These are phyloP conservation scores for Quercus suber DNA, from an alignment of 306 rosid genomes.

Conservation along the genomic window DNA sequence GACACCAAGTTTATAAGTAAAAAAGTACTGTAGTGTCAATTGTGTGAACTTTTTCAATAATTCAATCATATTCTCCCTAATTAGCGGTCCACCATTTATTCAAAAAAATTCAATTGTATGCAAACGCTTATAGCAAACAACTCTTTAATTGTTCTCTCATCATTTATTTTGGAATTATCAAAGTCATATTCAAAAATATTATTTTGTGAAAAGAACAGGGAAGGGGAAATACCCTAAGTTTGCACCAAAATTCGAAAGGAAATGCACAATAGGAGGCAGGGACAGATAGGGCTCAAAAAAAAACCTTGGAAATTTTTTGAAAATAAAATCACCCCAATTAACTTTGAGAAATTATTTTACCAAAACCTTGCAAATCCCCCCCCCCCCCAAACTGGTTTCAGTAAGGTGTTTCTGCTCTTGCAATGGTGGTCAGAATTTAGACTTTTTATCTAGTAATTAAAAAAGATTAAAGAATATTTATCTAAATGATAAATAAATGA, in stretches of 20 bases:
- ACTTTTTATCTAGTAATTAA: neutral
- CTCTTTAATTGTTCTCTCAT: neutral
- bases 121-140: neutral
- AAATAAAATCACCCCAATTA: neutral
- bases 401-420: too few relatives aligned
- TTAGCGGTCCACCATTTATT: neutral
- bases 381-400: too few relatives aligned
- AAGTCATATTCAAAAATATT: neutral
- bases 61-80: neutral
- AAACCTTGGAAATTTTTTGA: neutral
- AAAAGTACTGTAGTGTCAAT: neutral
- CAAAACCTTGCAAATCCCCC: neutral
- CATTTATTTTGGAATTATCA: neutral
- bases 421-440: too few relatives aligned
- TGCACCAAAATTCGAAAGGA: neutral
- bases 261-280: neutral
- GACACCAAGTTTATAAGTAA: neutral
- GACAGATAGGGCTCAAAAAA: neutral
- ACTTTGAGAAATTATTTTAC: neutral
- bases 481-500: neutral
- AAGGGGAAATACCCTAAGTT: neutral
- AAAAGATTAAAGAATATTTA: neutral
- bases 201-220: neutral
- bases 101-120: neutral
- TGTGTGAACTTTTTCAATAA: neutral